Evolutionary conservation across 1,139 yeast species (phyloP), one percentile per base, ranked within the genome.

Genomic region (Pneumocystis jirovecii): DNA sequence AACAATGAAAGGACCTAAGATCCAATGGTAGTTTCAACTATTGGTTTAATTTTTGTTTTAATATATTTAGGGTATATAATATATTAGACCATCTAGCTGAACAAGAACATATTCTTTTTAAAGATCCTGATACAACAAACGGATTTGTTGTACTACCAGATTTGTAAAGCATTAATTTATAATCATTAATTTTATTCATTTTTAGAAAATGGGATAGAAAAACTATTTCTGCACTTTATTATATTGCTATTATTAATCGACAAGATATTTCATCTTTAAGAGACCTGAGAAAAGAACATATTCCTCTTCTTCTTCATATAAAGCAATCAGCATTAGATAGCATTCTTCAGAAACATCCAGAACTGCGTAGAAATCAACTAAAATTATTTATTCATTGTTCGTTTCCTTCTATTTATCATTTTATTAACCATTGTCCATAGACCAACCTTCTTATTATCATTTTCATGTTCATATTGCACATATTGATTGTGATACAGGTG

Each of bases 391-490:
- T 90, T 64, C 97, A 90, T 74, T 90, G 70, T 67, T 63, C 37
- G 69, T 63, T 40, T 5, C 29, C 65, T 10, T 37, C 44, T 19
- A 25, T 50, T 60, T 6, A 64, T 31, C 29, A 21, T 39, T 35
- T 39, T 45, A 5, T 65, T 15, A 60, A 15, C n/a, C 42, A 40
- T 40, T 56, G 15, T 34, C 40, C 61, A 50, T 64, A 66, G 68
- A 93, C 74, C 97, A 91, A 69, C 99, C 99, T 0, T 88, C 96
- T 0, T 93, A 93, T 74, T 93, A 93, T 73, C 97, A 93, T 73
- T 86, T 93, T 78, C 98, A 93, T 74, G 81, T 93, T 50, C 98
- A 93, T 73, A 85, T 88, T n/a, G 96, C 90, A 34, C 87, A 86
- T 71, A 79, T 87, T 7, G 79, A 77, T 34, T 88, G 87, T 70